Evolutionary conservation across 148 eudicot species (phyloP), one percentile per base, ranked within the genome.

Genomic region (Diospyros kaki): DNA sequence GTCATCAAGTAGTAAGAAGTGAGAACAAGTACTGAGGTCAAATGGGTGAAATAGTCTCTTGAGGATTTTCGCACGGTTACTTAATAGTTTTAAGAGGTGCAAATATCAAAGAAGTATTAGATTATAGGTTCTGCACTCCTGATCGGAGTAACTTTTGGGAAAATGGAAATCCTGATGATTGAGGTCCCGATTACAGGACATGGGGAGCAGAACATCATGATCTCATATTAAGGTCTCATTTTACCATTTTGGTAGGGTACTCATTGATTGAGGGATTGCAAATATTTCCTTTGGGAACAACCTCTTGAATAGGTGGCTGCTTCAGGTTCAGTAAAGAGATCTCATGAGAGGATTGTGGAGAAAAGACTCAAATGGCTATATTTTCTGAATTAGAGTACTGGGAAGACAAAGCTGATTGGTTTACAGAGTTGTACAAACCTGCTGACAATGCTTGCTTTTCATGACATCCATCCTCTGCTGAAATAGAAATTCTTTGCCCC

Each of bases 361-460:
- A 45, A 1, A 46, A 58, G 44, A 46, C 62, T 17, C 18, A 13
- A 56, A 56, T 56, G 17, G 44, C 41, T 3, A 6, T 59, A 3
- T 59, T 46, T 73, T 62, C 17, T 11, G 4, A 42, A 48, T 5
- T 60, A 59, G 75, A 10, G 50, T 9, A 43, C 59, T 46, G 8
- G 11, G 58, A 63, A 40, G n/a, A 38, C 54, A 50, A 42, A 56
- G 64, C 18, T 40, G 42, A 74, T 70, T 44, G 48, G 50, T 66
- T 42, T 46, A 42, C 18, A 17, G 54, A 56, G 14, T 58, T 52
- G 74, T 56, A 51, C n/a, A 59, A 52, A 71, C 17, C 66, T 10
- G 70, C 45, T 71, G 64, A 11, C 4, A 5, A 38, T 63, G 14
- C 53, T 69, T 53, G 56, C 72, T 73, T 67, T 52, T 58, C 50